Evolutionary conservation across 139 green algal genomes (phyloP).

Genomic region (Chlamydomonas schloesseri): DNA sequence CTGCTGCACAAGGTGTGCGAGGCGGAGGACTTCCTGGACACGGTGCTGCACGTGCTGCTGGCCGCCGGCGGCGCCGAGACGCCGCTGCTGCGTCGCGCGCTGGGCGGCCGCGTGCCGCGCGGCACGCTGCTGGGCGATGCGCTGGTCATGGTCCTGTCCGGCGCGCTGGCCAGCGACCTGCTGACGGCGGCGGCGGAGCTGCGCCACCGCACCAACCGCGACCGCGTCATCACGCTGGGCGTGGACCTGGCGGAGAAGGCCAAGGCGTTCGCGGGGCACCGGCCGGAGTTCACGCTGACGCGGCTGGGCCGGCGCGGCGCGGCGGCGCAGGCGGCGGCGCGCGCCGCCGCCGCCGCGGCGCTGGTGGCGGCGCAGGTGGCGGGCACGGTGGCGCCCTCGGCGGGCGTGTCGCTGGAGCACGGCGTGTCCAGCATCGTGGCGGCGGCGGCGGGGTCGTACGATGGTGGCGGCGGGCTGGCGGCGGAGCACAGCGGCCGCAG

Average conservation of each 20-base stretch:
- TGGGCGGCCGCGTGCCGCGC: not conserved
- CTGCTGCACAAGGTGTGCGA: conserved; percentile 48
- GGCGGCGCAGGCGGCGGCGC: not conserved
- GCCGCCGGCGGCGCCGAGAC: conserved; percentile 36
- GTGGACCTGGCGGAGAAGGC: conserved; percentile 50
- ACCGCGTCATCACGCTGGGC: conserved; percentile 54
- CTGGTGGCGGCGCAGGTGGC: not conserved
- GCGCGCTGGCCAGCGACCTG: conserved; percentile 38
- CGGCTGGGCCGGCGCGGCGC: not conserved
- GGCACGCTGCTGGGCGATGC: conserved; percentile 52
- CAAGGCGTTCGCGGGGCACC: conserved; percentile 23
- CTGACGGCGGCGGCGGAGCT: conserved; percentile 11
- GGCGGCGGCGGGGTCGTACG: conserved; percentile 1
- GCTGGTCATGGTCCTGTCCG: conserved; percentile 40
- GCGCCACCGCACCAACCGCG: conserved; percentile 48
- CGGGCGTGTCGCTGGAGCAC: not conserved
- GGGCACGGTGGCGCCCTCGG: not conserved
- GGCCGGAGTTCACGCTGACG: conserved; percentile 56
- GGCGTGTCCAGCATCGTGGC: not conserved
- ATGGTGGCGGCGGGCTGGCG: not conserved
- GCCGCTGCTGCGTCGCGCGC: conserved; percentile 37
- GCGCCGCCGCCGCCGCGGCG: not conserved
- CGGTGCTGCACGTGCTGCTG: conserved; percentile 44
- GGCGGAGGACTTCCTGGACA: conserved; percentile 63
- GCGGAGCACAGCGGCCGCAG: not conserved